Evolutionary conservation across 1,139 yeast species (phyloP), one percentile per base, ranked within the genome.

Genomic region (Nakaseomyces nivariensis): DNA sequence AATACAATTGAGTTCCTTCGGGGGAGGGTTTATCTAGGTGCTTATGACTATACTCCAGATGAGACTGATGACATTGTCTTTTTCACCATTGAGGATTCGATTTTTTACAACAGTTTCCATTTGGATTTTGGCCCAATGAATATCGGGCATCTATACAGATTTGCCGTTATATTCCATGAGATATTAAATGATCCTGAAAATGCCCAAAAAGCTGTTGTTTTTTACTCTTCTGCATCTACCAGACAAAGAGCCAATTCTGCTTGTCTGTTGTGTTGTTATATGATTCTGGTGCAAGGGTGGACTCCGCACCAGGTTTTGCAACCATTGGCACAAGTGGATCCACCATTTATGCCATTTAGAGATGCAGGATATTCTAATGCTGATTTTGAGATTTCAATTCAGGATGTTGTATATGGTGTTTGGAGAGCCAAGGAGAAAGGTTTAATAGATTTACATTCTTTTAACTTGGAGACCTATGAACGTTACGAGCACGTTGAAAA

Each of bases 351-450:
- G 82, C 84, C 92, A 1, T 92, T 90, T 67, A 76, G 98, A 65
- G 98, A 92, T 67, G 98, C 98, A 0, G 98, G 98, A 1, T 92
- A 92, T 67, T 86, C 96, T 4, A 84, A 82, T 52, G 96, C 97
- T 0, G 98, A 92, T 67, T 92, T 87, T 63, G 95, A 85, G 62
- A 79, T 92, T 55, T 81, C 96, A 10, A 87, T 92, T 55, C 98
- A 92, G 67, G 98, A 92, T 66, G 78, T 92, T 13, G 95, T 92
- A 3, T 92, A 92, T 61, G 98, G 95, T 9, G 81, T 94, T 67
- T 92, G 98, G 98, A 76, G 96, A 60, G 98, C 98, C n/a, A 92
- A 92, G 64, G 97, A 90, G 64, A 77, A 94, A 62, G 85, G 87
- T 4, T 79, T 92, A 75, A 73, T 92, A 48, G 97, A 92, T 62